These are phyloP conservation scores for Lodderomyces pseudojiufengensis DNA, from an alignment of 1,139 yeast genomes.

Conservation along the genomic window DNA sequence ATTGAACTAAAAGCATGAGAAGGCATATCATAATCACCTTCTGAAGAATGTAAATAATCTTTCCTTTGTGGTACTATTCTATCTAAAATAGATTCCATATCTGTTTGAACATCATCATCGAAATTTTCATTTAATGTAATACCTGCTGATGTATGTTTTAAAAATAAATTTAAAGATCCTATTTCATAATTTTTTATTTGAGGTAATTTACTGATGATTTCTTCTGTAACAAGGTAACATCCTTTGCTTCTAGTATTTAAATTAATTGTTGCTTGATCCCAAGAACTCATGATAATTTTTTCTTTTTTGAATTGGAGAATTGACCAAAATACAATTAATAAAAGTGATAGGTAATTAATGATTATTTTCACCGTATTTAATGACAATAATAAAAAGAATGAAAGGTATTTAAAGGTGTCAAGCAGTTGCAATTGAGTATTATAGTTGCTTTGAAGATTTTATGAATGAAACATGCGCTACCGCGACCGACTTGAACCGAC, in stretches of 20 bases:
- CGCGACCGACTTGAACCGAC: too few species aligned
- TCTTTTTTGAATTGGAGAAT: too few species aligned
- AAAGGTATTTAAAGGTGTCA: too few species aligned
- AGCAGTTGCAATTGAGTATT: too few species aligned
- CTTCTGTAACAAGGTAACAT: constrained; percentile 67
- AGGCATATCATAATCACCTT: constrained; percentile 83
- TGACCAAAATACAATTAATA: too few species aligned
- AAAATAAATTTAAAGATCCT: constrained; percentile 63
- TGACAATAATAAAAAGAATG: too few species aligned
- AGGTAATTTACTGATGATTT: constrained; percentile 53
- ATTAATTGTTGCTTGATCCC: constrained; percentile 58
- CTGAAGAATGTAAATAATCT: constrained; percentile 62
- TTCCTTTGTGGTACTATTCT: constrained; percentile 70
- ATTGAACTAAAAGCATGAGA: constrained; percentile 69
- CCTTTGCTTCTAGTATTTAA: constrained; percentile 62
- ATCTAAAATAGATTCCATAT: constrained; percentile 61
- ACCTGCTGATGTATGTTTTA: constrained; percentile 80
- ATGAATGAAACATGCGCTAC: too few species aligned
- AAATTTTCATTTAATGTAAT: constrained; percentile 74
- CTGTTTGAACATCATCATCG: constrained; percentile 73
- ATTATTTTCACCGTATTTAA: too few species aligned
- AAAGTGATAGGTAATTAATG: too few species aligned
- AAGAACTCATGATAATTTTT: too few species aligned
- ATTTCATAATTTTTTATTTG: constrained; percentile 56
- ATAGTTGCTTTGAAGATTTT: too few species aligned